Evolutionary conservation across 2,329 filamentous ascomycete genomes (phyloP).

Genomic region (Paecilomyces sp.): DNA sequence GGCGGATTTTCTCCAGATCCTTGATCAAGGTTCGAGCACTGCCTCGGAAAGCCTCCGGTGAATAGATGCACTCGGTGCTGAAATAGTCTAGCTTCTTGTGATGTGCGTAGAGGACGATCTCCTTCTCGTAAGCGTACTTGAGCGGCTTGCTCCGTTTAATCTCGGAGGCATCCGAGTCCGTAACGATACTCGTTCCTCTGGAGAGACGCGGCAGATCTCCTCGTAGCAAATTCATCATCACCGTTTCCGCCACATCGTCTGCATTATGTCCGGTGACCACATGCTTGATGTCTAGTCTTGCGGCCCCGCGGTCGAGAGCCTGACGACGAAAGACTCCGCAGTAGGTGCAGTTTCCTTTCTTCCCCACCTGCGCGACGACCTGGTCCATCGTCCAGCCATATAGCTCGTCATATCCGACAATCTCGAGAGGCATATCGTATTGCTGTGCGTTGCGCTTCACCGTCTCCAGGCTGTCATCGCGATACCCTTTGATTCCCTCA

Average conservation of each 20-base stretch:
- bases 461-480: slow-evolving; percentile 92
- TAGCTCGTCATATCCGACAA: slow-evolving; percentile 85
- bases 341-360: slow-evolving; percentile 98
- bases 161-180: slow-evolving; percentile 66
- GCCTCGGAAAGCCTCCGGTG: slow-evolving; percentile 90
- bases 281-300: slow-evolving; percentile 78
- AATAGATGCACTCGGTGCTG: slow-evolving; percentile 97
- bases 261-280: slow-evolving; percentile 97
- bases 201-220: slow-evolving; percentile 84
- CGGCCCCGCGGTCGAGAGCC: slow-evolving; percentile 85
- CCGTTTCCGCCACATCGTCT: slow-evolving; percentile 93
- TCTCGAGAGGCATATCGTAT: slow-evolving; percentile 85
- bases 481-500: slow-evolving; percentile 93
- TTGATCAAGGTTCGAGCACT: slow-evolving; percentile 90
- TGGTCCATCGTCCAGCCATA: slow-evolving; percentile 99
- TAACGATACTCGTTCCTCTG: slow-evolving; percentile 85
- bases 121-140: slow-evolving; percentile 98
- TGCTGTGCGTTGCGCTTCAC: slow-evolving; percentile 89
- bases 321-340: slow-evolving; percentile 94
- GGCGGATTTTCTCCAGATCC: slow-evolving; percentile 84
- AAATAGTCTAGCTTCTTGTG: slow-evolving; percentile 98
- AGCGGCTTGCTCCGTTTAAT: slow-evolving; percentile 94
- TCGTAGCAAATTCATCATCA: slow-evolving; percentile 91
- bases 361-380: slow-evolving; percentile 90
- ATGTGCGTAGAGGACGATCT: slow-evolving; percentile 95